phyloP scores from a whole-genome alignment of 768 basidiomycete genomes.

The Tulasnella sp. region DNA sequence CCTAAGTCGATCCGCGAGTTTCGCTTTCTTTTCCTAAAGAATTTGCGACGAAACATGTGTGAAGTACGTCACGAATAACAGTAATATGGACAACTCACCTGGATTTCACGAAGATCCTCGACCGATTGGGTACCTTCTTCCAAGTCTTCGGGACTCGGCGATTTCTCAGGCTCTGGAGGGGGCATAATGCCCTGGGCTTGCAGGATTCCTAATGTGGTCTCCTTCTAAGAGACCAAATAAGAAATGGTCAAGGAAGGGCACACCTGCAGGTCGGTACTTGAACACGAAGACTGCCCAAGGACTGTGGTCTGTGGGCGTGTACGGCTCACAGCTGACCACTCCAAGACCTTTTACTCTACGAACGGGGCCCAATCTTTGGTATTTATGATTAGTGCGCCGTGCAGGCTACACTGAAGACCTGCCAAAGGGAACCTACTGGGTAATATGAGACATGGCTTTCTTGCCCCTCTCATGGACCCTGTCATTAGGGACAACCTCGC shows the following conservation, averaged over 20 bases:
- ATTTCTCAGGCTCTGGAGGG: background rate
- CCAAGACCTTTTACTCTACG: background rate
- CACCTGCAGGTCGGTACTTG: background rate
- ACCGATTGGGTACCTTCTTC: too few species aligned
- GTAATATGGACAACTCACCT: too few species aligned
- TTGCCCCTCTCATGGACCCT: conserved; percentile 1
- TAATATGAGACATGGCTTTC: background rate
- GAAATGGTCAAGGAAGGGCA: background rate
- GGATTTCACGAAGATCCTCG: too few species aligned
- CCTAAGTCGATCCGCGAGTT: too few species aligned
- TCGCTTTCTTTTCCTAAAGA: too few species aligned
- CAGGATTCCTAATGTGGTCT: background rate
- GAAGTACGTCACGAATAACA: too few species aligned
- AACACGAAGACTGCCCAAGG: background rate
- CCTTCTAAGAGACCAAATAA: background rate
- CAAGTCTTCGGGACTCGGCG: too few species aligned
- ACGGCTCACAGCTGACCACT: background rate
- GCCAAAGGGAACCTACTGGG: background rate
- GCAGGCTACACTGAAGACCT: background rate
- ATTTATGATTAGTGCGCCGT: background rate
- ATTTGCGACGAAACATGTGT: too few species aligned
- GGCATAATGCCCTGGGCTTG: background rate
- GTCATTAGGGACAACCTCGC: background rate
- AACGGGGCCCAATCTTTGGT: background rate
- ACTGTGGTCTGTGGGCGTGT: background rate